phyloP scores from a whole-genome alignment of 2,329 filamentous ascomycete species.

The Hymenoscyphus linearis region DNA sequence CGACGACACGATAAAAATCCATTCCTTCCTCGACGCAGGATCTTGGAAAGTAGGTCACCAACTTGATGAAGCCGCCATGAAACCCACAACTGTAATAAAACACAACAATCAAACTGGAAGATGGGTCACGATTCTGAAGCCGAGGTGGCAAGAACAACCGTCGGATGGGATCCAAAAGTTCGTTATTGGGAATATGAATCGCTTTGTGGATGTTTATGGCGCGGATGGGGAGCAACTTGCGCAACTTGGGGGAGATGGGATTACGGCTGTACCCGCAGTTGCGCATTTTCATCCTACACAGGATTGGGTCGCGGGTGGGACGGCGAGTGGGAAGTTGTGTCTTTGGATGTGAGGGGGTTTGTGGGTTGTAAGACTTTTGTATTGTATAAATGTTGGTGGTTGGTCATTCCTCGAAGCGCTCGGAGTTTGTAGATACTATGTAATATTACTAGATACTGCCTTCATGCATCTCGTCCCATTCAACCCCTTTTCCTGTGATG shows the following conservation, averaged over 20 bases:
- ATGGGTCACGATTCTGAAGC: slow-evolving; percentile 82
- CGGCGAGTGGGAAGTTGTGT: slow-evolving; percentile 85
- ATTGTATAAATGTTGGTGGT: not conserved
- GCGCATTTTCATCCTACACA: slow-evolving; percentile 81
- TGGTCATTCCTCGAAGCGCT: not conserved
- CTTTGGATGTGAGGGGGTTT: slow-evolving; percentile 64
- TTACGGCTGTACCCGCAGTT: slow-evolving; percentile 91
- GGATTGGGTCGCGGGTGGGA: slow-evolving; percentile 92
- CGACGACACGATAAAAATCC: slow-evolving; percentile 91
- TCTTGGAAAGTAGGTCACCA: slow-evolving; percentile 55
- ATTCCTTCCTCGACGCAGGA: slow-evolving; percentile 63
- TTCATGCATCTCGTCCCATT: not conserved
- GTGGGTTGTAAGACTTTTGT: not conserved
- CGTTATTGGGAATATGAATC: slow-evolving; percentile 94
- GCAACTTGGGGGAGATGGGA: slow-evolving; percentile 80
- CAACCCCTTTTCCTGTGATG: no score
- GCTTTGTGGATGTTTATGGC: slow-evolving; percentile 89
- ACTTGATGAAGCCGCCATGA: slow-evolving; percentile 57
- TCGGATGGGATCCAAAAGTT: slow-evolving; percentile 79
- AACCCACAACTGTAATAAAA: slow-evolving; percentile 61
- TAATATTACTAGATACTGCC: not conserved
- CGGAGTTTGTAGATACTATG: not conserved
- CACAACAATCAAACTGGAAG: slow-evolving; percentile 97
- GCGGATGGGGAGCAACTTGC: slow-evolving; percentile 79
- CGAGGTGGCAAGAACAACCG: slow-evolving; percentile 80